Conservation (phyloP, 1,139 yeast genomes). For the Hemisphaericaspora xylanilytica region DNA sequence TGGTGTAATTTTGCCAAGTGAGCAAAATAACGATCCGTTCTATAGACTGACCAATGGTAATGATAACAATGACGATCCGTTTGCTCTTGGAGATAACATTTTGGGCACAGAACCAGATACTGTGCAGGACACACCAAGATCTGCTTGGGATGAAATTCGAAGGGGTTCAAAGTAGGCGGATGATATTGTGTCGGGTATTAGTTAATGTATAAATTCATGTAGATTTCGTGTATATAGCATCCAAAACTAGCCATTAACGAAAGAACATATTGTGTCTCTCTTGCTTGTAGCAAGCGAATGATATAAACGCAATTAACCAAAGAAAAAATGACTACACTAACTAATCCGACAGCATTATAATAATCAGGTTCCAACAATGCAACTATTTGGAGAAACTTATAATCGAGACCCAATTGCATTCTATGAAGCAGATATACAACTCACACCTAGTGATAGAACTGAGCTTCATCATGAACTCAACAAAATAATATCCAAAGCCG, state of each 20-base stretch:
- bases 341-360: no score
- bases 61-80: neutral
- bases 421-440: constrained; percentile 38
- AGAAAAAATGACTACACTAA: no score
- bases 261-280: no score
- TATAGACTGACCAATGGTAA: neutral
- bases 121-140: constrained; percentile 1
- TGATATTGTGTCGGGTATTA: no score
- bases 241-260: no score
- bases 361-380: neutral
- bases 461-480: neutral
- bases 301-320: no score
- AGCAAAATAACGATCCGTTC: neutral
- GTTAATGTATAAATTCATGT: neutral
- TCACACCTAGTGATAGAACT: constrained; percentile 27
- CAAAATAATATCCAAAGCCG: neutral
- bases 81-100: constrained; percentile 1
- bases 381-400: neutral
- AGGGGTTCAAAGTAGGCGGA: constrained; percentile 2
- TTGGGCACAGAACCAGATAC: neutral
- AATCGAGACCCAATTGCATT: constrained; percentile 20
- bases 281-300: no score
- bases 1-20: constrained; percentile 18
- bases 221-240: no score
- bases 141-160: constrained; percentile 17